Percentiles rank a stretch among this genome's conserved stretches.
These are phyloP conservation scores for Leccinum broughii DNA, from an alignment of 768 basidiomycete genomes.

Conservation along the genomic window DNA sequence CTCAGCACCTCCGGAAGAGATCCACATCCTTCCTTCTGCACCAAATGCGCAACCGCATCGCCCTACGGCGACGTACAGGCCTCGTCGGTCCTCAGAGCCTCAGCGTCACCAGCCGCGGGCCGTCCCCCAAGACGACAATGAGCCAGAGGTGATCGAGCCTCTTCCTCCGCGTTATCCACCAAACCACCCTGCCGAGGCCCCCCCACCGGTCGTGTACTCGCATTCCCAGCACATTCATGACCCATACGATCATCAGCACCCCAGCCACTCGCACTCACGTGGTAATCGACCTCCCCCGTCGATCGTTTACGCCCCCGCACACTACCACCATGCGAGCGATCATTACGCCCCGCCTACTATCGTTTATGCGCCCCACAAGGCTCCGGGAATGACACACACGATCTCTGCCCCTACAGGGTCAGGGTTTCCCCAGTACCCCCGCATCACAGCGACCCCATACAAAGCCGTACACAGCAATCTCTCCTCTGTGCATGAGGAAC, in stretches of 20 bases:
- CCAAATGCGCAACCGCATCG: slow-evolving; percentile 38
- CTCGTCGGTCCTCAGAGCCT: slow-evolving; percentile 33
- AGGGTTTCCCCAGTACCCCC: slow-evolving; percentile 41
- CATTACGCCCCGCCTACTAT: slow-evolving; percentile 63
- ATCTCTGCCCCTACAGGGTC: slow-evolving; percentile 57
- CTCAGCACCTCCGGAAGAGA: slow-evolving; percentile 53
- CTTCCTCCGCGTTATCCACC: slow-evolving; percentile 34
- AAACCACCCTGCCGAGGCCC: slow-evolving; percentile 17
- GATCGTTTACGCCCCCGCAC: slow-evolving; percentile 57
- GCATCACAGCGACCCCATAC: slow-evolving; percentile 43
- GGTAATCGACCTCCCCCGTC: slow-evolving; percentile 48
- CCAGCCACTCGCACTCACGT: slow-evolving; percentile 39
- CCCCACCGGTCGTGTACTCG: slow-evolving; percentile 36
- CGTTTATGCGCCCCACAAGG: slow-evolving; percentile 54
- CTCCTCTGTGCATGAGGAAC: slow-evolving; percentile 41
- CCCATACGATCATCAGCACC: slow-evolving; percentile 33
- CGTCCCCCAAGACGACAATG: slow-evolving; percentile 16
- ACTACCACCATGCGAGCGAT: slow-evolving; percentile 42
- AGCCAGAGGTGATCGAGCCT: slow-evolving; percentile 36
- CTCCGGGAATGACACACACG: slow-evolving; percentile 66
- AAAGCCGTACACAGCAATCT: slow-evolving; percentile 40
- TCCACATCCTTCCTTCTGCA: slow-evolving; percentile 58
- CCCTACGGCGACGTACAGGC: slow-evolving; percentile 29
- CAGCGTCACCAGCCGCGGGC: slow-evolving; percentile 25
- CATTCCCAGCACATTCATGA: slow-evolving; percentile 43